Evolutionary conservation across 2,329 filamentous ascomycete genomes (phyloP), one percentile per base, ranked within the genome.

Genomic region (Scopulariopsis brevicaulis): DNA sequence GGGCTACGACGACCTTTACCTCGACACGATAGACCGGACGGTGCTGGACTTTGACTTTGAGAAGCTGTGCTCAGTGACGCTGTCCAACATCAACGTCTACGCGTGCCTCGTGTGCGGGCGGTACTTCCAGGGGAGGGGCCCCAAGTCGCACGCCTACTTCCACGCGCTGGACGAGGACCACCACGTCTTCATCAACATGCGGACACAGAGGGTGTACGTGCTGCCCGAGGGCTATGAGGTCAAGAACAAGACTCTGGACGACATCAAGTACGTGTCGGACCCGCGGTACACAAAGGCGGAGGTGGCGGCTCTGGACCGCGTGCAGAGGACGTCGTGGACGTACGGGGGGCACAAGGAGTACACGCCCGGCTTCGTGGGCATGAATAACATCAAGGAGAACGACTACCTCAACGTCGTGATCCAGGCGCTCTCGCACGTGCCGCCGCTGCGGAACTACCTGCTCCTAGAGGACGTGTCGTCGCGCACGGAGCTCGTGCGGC

Each of bases 321-420:
- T 77, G 57, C 78, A 79, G 66, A 78, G 64, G 37, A 65, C 76
- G 20, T 82, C 84, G 52, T 91, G 86, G 81, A 93, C 96, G 66
- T 79, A 97, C 50, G 78, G 79, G 55, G 90, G 90, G 62, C 32
- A 32, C 50, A 89, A 87, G 71, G 84, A 88, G 69, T 99, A 99
- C 73, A 86, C 86, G 63, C 94, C 94, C 22, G 93, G 94, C 6
- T 99, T 92, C 69, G 90, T 99, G 61, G 94, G 94, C 63, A 95
- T 99, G 89, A 99, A 99, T 79, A 99, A 99, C 74, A 96, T 99
- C 79, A 99, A 99, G 73, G 90, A 94, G 59, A 99, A 99, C 74
- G 94, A 99, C 76, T 99, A 99, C 74, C 81, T 97, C 68, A 99
- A 99, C 69, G 93, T 96, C 28, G 83, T 96, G 3, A 87, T 96